Evolutionary conservation across 257 asterid species (phyloP), one percentile per base, ranked within the genome.

Genomic region (Capsicum pubescens): DNA sequence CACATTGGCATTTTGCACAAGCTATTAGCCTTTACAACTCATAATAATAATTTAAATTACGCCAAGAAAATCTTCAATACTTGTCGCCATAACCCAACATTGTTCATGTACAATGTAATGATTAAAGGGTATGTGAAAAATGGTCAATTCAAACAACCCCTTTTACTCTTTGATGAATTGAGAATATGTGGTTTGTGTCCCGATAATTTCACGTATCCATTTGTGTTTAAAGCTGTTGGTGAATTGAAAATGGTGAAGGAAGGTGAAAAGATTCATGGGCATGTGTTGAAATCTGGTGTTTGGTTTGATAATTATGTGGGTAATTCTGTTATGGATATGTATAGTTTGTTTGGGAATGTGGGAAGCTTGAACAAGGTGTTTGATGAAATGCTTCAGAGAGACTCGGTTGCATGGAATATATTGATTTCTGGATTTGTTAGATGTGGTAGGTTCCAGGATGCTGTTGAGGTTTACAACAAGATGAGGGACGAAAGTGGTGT

Each of bases 181-280:
- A 94, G 93, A 70, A 82, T 39, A 76, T 71, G 66, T 84, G 94
- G 97, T 55, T 76, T 92, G 84, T 87, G 89, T 87, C 97, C 97
- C 0, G 99, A 95, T 90, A 92, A 88, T 79, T 95, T 89, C 55
- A 94, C 98, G 5, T 95, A 90, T 85, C 98, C 99, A 1, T 95
- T 95, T 56, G 93, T 94, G 84, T 94, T 90, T 64, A 94, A 95
- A 88, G 93, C 97, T 6, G 81, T 92, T 83, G 95, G 88, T 8
- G 87, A 92, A 82, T 79, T 94, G 91, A 88, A 89, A 82, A 52
- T 50, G 85, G 89, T 88, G 71, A 68, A 15, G 14, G 90, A 82
- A 54, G 98, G 98, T 86, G 91, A 91, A 83, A 95, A 89, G 93
- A 66, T 94, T 90, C 99, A 93, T 67, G 98, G 97, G 46, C 88